Conservation (phyloP, 805 yeast genomes). For the Nakazawaea peltata region DNA sequence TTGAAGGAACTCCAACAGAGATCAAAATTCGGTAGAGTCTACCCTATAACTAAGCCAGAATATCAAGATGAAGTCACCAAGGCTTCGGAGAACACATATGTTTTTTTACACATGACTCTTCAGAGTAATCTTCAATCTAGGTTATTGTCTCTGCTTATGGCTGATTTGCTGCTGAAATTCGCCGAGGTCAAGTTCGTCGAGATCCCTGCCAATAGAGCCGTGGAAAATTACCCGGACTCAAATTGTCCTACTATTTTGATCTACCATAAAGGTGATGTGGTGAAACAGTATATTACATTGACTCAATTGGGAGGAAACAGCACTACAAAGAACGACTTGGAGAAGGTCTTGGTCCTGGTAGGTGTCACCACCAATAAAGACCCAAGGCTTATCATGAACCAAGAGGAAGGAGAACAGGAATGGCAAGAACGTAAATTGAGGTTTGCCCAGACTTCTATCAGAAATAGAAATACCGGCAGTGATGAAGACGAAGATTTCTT, state of each 20-base stretch:
- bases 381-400: constrained; percentile 53
- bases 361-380: constrained; percentile 64
- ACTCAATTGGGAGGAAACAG: constrained; percentile 80
- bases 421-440: constrained; percentile 40
- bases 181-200: constrained; percentile 86
- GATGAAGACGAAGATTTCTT: constrained; percentile 44
- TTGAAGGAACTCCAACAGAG: constrained; percentile 48
- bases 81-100: constrained; percentile 59
- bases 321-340: constrained; percentile 62
- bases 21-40: constrained; percentile 65
- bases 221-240: constrained; percentile 83
- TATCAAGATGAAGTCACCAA: constrained; percentile 80
- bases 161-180: constrained; percentile 54
- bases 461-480: constrained; percentile 29
- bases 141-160: constrained; percentile 51
- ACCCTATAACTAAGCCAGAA: constrained; percentile 79
- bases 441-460: constrained; percentile 49
- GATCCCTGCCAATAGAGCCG: constrained; percentile 84
- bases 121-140: constrained; percentile 68
- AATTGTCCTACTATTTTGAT: constrained; percentile 89
- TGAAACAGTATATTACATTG: constrained; percentile 75
- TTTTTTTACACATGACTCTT: constrained; percentile 70
- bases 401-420: constrained; percentile 48
- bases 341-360: constrained; percentile 56
- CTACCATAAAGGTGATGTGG: constrained; percentile 70